phyloP scores from a whole-genome alignment of 352 stramenopile species.

The Thalassiosira sp. region DNA sequence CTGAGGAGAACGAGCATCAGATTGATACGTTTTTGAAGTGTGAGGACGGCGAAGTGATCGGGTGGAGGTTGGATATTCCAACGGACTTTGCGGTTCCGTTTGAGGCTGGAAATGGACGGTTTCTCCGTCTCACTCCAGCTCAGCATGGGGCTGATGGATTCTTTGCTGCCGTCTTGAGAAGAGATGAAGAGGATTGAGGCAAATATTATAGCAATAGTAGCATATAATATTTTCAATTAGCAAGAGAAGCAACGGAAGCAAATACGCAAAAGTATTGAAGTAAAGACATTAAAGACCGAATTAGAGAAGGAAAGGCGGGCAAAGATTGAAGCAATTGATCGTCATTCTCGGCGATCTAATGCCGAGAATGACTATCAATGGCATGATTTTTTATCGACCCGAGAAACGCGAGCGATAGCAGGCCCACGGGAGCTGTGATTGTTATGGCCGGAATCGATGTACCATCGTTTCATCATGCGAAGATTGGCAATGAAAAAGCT shows the following conservation, averaged over 20 bases:
- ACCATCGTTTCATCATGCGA: neutral
- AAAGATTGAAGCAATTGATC: neutral
- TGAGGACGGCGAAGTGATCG: constrained; percentile 1
- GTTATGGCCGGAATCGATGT: no score
- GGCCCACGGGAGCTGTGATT: no score
- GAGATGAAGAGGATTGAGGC: constrained; percentile 4
- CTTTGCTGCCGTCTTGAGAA: constrained; percentile 17
- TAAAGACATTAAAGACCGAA: constrained; percentile 8
- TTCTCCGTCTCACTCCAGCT: constrained; percentile 11
- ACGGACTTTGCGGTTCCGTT: constrained; percentile 9
- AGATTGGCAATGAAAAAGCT: neutral
- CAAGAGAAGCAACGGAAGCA: no score
- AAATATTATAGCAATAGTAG: no score
- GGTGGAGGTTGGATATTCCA: constrained; percentile 9
- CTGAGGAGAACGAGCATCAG: constrained; percentile 53
- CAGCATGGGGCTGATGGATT: constrained; percentile 18
- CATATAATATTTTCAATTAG: no score
- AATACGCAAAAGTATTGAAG: neutral
- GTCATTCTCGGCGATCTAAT: no score
- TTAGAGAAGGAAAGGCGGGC: constrained; percentile 10
- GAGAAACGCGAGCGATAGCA: no score
- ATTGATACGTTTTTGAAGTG: constrained; percentile 11
- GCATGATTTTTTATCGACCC: no score
- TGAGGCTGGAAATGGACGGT: constrained; percentile 11
- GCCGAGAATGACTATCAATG: no score